These are phyloP conservation scores for Agastache rugosa DNA, from an alignment of 257 asterid species.

Conservation along the genomic window DNA sequence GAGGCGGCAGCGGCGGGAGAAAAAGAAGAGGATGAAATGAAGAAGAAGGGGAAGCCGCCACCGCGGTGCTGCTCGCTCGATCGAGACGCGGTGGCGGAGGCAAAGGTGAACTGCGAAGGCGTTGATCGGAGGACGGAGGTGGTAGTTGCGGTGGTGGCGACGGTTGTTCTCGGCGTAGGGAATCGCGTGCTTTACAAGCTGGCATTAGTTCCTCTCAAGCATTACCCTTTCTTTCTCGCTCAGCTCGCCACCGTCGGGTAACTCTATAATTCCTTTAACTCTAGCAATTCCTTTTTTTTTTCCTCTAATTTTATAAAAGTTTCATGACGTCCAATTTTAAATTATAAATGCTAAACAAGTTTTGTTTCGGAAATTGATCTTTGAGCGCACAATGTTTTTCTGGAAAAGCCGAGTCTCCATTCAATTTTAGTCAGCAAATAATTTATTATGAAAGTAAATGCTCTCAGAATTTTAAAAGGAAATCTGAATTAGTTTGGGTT, in stretches of 20 bases:
- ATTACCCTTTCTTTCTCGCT: constrained; percentile 90
- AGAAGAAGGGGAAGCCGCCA: constrained; percentile 35
- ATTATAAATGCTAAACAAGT: background rate
- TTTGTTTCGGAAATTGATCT: background rate
- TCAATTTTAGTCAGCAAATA: constrained; percentile 7
- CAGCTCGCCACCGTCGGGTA: constrained; percentile 98
- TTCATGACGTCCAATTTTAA: background rate
- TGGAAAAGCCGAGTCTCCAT: background rate
- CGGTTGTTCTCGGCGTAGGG: constrained; percentile 93
- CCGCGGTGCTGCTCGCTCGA: constrained; percentile 44
- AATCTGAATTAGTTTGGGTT: constrained; percentile 12
- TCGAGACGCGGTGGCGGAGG: constrained; percentile 47
- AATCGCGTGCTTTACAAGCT: constrained; percentile 93
- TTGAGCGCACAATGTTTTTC: constrained; percentile 16
- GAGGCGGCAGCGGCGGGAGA: constrained; percentile 48
- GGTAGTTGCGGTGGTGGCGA: constrained; percentile 65
- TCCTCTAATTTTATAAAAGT: background rate
- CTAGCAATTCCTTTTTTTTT: background rate
- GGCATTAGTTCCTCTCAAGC: constrained; percentile 89
- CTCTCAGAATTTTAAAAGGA: background rate
- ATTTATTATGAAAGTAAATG: background rate
- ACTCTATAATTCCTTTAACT: constrained; percentile 32
- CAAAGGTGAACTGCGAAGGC: constrained; percentile 31
- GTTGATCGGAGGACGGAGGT: constrained; percentile 65
- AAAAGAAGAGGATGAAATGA: constrained; percentile 32